These are phyloP conservation scores for Teunomyces stri DNA, from an alignment of 805 yeast genomes.

Conservation along the genomic window DNA sequence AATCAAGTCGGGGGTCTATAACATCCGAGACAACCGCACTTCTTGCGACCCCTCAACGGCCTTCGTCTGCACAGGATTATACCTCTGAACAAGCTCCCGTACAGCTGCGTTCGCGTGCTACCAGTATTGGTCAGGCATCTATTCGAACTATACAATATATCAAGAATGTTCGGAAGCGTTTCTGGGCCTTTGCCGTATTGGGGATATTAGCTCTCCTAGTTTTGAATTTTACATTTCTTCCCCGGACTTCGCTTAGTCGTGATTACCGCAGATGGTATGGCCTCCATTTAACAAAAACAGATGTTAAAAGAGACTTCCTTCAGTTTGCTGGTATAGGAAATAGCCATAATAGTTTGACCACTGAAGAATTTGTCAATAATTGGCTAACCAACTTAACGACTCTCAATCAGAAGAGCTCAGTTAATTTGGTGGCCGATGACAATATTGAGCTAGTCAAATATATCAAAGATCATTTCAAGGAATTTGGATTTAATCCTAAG, in stretches of 20 bases:
- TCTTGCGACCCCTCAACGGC: neutral
- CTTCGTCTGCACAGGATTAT: neutral
- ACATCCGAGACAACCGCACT: slow-evolving; percentile 1
- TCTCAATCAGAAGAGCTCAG: slow-evolving; percentile 18
- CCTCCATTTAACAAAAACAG: slow-evolving; percentile 61
- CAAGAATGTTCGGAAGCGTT: slow-evolving; percentile 17
- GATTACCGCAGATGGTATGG: slow-evolving; percentile 78
- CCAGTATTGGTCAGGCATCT: slow-evolving; percentile 1
- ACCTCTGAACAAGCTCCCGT: neutral
- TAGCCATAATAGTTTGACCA: slow-evolving; percentile 15
- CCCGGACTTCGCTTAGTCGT: slow-evolving; percentile 77
- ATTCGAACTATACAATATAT: slow-evolving; percentile 1
- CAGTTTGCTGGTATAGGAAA: slow-evolving; percentile 27
- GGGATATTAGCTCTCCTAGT: slow-evolving; percentile 52
- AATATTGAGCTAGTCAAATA: slow-evolving; percentile 23
- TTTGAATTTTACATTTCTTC: slow-evolving; percentile 71
- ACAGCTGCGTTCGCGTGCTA: slow-evolving; percentile 1
- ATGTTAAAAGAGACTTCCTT: slow-evolving; percentile 62
- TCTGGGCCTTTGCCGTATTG: slow-evolving; percentile 45
- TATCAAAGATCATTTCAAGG: slow-evolving; percentile 25
- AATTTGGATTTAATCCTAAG: slow-evolving; percentile 25
- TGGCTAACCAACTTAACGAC: slow-evolving; percentile 29
- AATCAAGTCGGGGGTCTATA: neutral
- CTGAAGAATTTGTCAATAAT: slow-evolving; percentile 24
- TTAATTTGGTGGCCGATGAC: slow-evolving; percentile 24